phyloP scores from a whole-genome alignment of 306 rosid species.

The Cicer chorassanicum region DNA sequence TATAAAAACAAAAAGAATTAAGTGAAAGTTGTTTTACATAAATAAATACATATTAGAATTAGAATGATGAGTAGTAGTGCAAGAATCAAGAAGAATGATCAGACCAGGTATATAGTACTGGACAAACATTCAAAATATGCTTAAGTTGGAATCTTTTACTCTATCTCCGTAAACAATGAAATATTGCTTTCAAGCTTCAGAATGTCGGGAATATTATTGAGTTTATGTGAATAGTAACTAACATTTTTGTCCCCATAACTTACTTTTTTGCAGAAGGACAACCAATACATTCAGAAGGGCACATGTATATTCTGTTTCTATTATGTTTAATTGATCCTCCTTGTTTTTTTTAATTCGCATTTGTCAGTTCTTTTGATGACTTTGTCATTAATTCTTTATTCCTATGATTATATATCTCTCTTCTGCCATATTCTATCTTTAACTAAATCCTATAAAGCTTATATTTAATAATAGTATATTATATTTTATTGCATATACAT shows the following conservation, averaged over 20 bases:
- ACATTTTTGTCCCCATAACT: constrained; percentile 54
- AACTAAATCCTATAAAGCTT: constrained; percentile 88
- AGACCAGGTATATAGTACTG: constrained; percentile 51
- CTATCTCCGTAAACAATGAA: constrained; percentile 47
- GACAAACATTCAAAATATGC: constrained; percentile 66
- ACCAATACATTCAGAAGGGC: constrained; percentile 50
- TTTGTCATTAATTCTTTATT: constrained; percentile 49
- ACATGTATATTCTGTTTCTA: constrained; percentile 45
- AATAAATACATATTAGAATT: constrained; percentile 9
- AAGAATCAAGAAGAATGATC: constrained; percentile 52
- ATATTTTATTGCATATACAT: constrained; percentile 61
- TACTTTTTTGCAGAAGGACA: constrained; percentile 55
- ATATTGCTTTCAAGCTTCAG: constrained; percentile 54
- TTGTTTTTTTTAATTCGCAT: background rate
- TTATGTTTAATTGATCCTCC: background rate
- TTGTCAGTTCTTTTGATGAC: constrained; percentile 46
- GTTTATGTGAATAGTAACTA: constrained; percentile 53
- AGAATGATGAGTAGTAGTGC: constrained; percentile 43
- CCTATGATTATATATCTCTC: constrained; percentile 42
- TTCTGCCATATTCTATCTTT: constrained; percentile 73
- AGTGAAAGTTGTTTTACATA: constrained; percentile 40
- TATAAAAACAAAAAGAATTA: constrained; percentile 54
- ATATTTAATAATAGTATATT: constrained; percentile 38
- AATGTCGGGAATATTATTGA: constrained; percentile 50
- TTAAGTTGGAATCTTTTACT: constrained; percentile 69